Base-by-base conservation (phyloP, 192 early-diverging fungal species). In the Lobosporangium transversale region DNA sequence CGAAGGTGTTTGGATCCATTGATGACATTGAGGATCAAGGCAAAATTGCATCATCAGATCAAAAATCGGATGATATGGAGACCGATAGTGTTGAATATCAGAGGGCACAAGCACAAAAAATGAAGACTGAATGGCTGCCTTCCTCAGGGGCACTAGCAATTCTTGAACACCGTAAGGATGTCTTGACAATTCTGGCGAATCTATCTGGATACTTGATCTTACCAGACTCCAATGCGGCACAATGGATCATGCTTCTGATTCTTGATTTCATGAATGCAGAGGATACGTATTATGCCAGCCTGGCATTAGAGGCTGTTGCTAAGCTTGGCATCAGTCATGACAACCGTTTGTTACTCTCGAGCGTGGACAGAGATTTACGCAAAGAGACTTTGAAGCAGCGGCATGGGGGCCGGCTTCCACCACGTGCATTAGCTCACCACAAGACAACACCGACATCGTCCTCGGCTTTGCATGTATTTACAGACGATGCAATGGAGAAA, bases 121-220 rank as follows among this genome's bases (percentile, higher is more conserved):
- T 37, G 59, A 33, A 36, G 36, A 23, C 15, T 21, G 52, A 47
- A 45, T 61, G 59, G 59, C 32, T 67, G 1, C 73, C 73, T 14
- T 51, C 63, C 1, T 67, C 73, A 0, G 73, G 73, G 8, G 73
- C 73, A 2, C 24, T 76, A 36, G 67, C 73, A 36, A 82, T 84
- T 2, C 67, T 92, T 20, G 89, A 90, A 48, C 83, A 86, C 45
- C 83, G 90, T 10, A 92, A 92, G 62, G 90, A 85, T 43, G 80
- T 86, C 4, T 56, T 90, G 12, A 85, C 87, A 18, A 88, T 90
- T 31, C 75, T 90, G 57, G 87, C 88, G 40, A 88, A 90, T 45
- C 85, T 92, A 43, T 84, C 79, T 1, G 73, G 80, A 27, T 80
- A 78, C 53, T 21, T 90, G 47, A 70, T 58, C 21, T 31, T 90